Evolutionary conservation across 2,329 filamentous ascomycete species (phyloP).

Genomic region (Didymellaceae sp.): DNA sequence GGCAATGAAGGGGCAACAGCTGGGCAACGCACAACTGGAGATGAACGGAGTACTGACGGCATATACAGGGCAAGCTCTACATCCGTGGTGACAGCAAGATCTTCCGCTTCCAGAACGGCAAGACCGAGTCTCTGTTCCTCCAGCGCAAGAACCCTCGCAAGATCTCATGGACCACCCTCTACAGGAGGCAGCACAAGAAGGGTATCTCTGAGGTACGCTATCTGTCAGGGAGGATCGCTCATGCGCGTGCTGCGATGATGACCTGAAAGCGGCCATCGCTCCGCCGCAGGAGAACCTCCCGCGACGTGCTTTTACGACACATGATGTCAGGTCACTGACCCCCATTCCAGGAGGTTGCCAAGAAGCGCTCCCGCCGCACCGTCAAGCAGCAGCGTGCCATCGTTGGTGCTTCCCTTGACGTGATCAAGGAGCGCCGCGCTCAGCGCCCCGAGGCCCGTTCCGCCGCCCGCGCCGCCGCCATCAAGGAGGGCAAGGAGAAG

Average conservation of each 20-base stretch:
- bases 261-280: conserved; percentile 32
- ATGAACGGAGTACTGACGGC: conserved; percentile 38
- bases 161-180: conserved; percentile 98
- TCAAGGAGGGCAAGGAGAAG: conserved; percentile 99
- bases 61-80: conserved; percentile 92
- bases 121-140: conserved; percentile 99
- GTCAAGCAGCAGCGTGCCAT: conserved; percentile 99
- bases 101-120: conserved; percentile 99
- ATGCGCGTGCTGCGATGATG: conserved; percentile 16
- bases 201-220: conserved; percentile 95
- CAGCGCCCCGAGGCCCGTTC: conserved; percentile 94
- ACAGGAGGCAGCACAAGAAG: conserved; percentile 99
- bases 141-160: conserved; percentile 99
- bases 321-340: conserved; percentile 18
- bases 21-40: conserved; percentile 4
- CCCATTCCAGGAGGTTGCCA: conserved; percentile 86
- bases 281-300: conserved; percentile 15
- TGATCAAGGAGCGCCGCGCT: conserved; percentile 98
- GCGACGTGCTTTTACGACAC: conserved; percentile 18
- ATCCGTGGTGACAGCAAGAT: conserved; percentile 99
- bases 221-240: conserved; percentile 16
- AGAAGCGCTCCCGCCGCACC: conserved; percentile 98
- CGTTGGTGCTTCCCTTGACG: conserved; percentile 98
- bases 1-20: conserved; percentile 16
- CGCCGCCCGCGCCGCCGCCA: conserved; percentile 86